Percentiles rank a stretch among this genome's conserved stretches.
phyloP scores from a whole-genome alignment of 2,329 filamentous ascomycete genomes.

The Colletotrichum sp. region DNA sequence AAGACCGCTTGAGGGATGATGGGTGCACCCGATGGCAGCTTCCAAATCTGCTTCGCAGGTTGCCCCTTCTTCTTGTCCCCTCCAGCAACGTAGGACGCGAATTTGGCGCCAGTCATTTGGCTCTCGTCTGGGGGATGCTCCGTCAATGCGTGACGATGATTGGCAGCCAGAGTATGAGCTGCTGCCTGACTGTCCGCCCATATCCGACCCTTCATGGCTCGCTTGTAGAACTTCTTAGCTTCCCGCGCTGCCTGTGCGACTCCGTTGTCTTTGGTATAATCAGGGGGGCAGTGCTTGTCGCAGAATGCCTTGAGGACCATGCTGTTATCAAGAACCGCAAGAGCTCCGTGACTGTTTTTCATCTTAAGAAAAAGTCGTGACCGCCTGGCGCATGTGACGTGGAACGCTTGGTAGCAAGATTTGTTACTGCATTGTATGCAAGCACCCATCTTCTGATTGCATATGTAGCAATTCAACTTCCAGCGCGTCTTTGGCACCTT shows the following conservation, averaged over 20 bases:
- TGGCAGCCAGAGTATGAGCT: conserved; percentile 80
- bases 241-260: conserved; percentile 81
- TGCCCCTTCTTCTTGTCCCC: conserved; percentile 76
- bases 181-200: conserved; percentile 93
- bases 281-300: conserved; percentile 89
- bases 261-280: conserved; percentile 86
- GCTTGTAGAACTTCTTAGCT: conserved; percentile 88
- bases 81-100: conserved; percentile 71
- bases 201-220: conserved; percentile 84
- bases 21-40: conserved; percentile 90
- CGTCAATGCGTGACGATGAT: conserved; percentile 66
- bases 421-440: conserved; percentile 99
- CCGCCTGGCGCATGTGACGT: conserved; percentile 92
- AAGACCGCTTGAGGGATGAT: conserved; percentile 91
- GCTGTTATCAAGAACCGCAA: conserved; percentile 78
- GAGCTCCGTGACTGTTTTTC: conserved; percentile 86
- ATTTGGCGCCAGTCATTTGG: conserved; percentile 82
- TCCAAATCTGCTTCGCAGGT: conserved; percentile 78
- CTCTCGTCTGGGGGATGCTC: conserved; percentile 80
- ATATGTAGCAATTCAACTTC: conserved; percentile 96
- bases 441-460: conserved; percentile 95
- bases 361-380: conserved; percentile 92
- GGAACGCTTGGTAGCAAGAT: conserved; percentile 94
- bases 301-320: conserved; percentile 93
- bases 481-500: conserved; percentile 95